These are phyloP conservation scores for Colletotrichum navitas DNA, from an alignment of 2,329 filamentous ascomycete species.

Conservation along the genomic window DNA sequence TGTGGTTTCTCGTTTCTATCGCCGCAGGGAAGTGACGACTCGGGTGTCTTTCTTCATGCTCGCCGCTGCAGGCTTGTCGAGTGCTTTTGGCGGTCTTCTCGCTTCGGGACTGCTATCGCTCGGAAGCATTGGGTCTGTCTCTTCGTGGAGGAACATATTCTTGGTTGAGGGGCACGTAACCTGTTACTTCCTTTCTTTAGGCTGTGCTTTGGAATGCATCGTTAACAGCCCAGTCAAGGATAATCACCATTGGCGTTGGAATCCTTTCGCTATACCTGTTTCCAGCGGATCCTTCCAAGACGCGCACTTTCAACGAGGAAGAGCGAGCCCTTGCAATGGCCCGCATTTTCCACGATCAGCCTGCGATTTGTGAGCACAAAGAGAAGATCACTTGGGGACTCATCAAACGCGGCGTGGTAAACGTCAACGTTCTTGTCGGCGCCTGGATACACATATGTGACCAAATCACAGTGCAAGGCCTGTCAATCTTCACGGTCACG, in stretches of 20 bases:
- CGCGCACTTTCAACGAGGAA: conserved; percentile 60
- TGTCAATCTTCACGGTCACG: conserved; percentile 75
- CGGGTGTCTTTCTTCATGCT: conserved; percentile 74
- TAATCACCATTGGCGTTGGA: conserved; percentile 66
- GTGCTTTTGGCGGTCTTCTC: conserved; percentile 76
- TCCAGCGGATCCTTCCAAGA: conserved; percentile 43
- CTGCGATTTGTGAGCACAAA: conserved; percentile 46
- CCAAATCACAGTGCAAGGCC: conserved; percentile 71
- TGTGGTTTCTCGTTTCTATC: conserved; percentile 74
- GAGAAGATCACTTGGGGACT: conserved; percentile 43
- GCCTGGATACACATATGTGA: conserved; percentile 46
- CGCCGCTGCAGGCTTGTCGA: conserved; percentile 72
- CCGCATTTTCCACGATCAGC: conserved; percentile 68
- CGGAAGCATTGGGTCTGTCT: conserved; percentile 43
- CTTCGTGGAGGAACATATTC: conserved; percentile 73
- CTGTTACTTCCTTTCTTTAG: rapidly evolving
- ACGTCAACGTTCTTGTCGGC: conserved; percentile 46
- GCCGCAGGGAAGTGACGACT: conserved; percentile 68
- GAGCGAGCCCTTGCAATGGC: conserved; percentile 74
- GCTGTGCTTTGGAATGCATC: rapidly evolving
- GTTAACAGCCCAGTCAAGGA: conserved; percentile 50
- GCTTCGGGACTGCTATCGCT: conserved; percentile 54
- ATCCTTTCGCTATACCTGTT: conserved; percentile 57
- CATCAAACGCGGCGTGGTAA: conserved; percentile 43
- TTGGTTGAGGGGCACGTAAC: conserved; percentile 42